phyloP scores from a whole-genome alignment of 2,329 filamentous ascomycete genomes.

The Hypoxylon sp. region DNA sequence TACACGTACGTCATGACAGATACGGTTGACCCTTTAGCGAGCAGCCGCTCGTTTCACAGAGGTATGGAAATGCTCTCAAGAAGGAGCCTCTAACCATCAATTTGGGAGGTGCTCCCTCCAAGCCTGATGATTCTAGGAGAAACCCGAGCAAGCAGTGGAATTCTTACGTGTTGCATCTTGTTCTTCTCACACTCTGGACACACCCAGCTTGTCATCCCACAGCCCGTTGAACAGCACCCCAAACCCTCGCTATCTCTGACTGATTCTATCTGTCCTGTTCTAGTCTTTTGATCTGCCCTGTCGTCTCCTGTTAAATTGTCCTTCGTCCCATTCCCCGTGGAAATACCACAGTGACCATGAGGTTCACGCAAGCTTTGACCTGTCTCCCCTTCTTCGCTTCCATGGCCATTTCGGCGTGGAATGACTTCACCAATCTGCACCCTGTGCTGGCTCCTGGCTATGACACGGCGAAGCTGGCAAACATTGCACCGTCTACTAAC shows the following conservation, averaged over 20 bases:
- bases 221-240: not conserved
- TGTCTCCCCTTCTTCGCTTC: conserved; percentile 11
- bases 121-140: not conserved
- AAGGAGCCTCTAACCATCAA: conserved; percentile 2
- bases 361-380: conserved; percentile 2
- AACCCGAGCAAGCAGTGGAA: not conserved
- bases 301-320: not conserved
- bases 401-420: conserved; percentile 14
- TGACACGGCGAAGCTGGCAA: conserved; percentile 23
- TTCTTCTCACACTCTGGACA: not conserved
- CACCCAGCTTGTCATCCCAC: not conserved
- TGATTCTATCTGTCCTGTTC: not conserved
- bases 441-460: conserved; percentile 27
- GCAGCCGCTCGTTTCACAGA: conserved; percentile 15
- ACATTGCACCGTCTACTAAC: conserved; percentile 31
- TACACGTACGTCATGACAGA: not conserved
- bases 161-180: not conserved
- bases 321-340: not conserved
- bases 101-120: not conserved
- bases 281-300: not conserved
- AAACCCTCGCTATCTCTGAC: not conserved
- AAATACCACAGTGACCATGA: conserved; percentile 16
- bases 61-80: not conserved
- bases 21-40: not conserved
- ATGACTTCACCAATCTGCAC: conserved; percentile 21